Base-by-base conservation (phyloP, 179 eudicot species). In the Beta corolliflora region DNA sequence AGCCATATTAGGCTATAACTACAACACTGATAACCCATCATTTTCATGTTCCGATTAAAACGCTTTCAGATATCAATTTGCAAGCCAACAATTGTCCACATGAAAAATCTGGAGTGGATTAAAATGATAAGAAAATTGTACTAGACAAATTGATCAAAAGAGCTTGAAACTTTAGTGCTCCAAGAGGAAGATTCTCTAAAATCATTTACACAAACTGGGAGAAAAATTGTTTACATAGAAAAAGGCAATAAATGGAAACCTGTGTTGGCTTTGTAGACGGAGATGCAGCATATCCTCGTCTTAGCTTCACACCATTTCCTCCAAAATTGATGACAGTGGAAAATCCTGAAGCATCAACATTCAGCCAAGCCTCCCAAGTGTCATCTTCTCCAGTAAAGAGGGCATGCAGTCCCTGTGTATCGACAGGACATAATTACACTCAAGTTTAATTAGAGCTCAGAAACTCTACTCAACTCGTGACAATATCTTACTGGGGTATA, bases 361-460 rank as follows among this genome's bases (percentile, higher is more conserved):
- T 90, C 76, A 96, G 88, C 97, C 97, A 96, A 78, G 99, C 98
- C 84, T 96, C 99, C 99, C 99, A 96, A 19, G 99, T 93, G 88
- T 88, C 90, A 85, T 96, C 99, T 85, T 96, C 99, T 77, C 99
- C 99, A 69, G 97, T 94, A 73, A 96, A 96, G 82, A 94, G 98
- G 41, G 93, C 98, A 92, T 94, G 92, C 79, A 94, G 85, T 72
- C 97, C 99, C 99, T 94, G 75, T 76, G 89, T 64, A 71, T 73
- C 77, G 71, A 59, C 65, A 84, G 85, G 44, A 54, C 6, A 79
- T 9, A 58, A 18, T 76, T 55, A 70, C 50, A 64, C 13, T 75
- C 25, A 48, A 71, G 14, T 7, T 48, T 46, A 36, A 36, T 64
- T 72, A 54, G 45, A 59, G 72, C 9, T 79, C 36, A 71, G 55